phyloP scores from a whole-genome alignment of 352 stramenopile species.

The Halophytophthora batemanensis region DNA sequence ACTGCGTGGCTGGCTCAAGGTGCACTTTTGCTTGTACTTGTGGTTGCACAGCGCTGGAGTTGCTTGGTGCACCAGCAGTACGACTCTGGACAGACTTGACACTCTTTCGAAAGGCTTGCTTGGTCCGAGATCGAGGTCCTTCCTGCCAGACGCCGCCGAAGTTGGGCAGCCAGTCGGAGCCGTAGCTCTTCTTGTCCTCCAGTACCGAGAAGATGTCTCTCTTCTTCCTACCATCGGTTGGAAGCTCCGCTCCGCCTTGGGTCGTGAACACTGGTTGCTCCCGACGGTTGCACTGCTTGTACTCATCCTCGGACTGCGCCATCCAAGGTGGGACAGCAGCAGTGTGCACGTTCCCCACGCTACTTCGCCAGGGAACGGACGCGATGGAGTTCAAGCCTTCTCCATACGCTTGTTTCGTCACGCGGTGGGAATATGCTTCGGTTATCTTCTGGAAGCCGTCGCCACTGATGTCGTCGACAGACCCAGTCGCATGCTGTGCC shows the following conservation, averaged over 20 bases:
- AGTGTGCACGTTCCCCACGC: slow-evolving; percentile 63
- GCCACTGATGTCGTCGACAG: neutral
- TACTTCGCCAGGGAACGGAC: slow-evolving; percentile 33
- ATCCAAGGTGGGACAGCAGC: slow-evolving; percentile 70
- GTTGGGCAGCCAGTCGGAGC: slow-evolving; percentile 63
- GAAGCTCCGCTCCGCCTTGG: neutral
- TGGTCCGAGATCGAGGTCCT: slow-evolving; percentile 54
- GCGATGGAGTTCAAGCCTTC: slow-evolving; percentile 43
- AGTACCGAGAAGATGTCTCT: slow-evolving; percentile 36
- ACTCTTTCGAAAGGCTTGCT: slow-evolving; percentile 44
- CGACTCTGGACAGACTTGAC: slow-evolving; percentile 6
- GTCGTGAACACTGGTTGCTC: slow-evolving; percentile 5
- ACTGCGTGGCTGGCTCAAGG: no score
- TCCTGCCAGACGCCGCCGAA: slow-evolving; percentile 80
- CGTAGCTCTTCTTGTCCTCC: slow-evolving; percentile 24
- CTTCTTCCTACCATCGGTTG: slow-evolving; percentile 8
- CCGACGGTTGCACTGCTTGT: slow-evolving; percentile 51
- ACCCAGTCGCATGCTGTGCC: slow-evolving; percentile 3
- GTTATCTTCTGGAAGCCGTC: neutral
- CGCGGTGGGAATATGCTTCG: slow-evolving; percentile 32
- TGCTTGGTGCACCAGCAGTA: neutral
- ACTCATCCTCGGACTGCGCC: slow-evolving; percentile 66
- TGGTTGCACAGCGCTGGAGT: neutral
- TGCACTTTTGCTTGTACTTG: neutral
- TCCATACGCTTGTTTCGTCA: slow-evolving; percentile 44